Evolutionary conservation across 2,329 filamentous ascomycete species (phyloP), one percentile per base, ranked within the genome.

Genomic region (Talaromyces verruculosus): DNA sequence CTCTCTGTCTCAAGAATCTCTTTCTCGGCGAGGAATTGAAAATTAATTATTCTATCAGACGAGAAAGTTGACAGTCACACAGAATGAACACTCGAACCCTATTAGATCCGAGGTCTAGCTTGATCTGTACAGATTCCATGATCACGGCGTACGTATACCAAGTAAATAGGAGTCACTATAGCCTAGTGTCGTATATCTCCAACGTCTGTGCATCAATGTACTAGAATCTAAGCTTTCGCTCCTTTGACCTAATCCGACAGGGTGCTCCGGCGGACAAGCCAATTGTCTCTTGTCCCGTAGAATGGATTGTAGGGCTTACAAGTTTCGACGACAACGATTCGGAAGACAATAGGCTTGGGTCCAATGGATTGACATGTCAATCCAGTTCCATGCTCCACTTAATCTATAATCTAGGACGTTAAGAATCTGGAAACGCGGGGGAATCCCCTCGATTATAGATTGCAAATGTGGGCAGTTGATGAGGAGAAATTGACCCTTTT

Each of bases 241-340:
- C 57, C 7, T 59, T 59, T 59, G 37, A 11, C 57, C 57, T 43
- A 43, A 43, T 59, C 39, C 37, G 55, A 41, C 35, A 30, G 39
- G 19, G 19, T 41, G 57, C 37, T 25, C 37, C 37, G 57, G 25
- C 17, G 25, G 25, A 19, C 35, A 43, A 59, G 19, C 37, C 37
- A 41, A 39, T 43, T 59, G 37, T 19, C 19, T 17, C 19, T 19
- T 41, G n/a, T 59, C 37, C 22, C 28, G 49, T 28, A n/a, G 25
- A 53, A 10, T 28, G 5, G 33, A 39, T 17, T 39, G 33, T n/a
- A 39, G 25, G 35, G 15, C 17, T 57, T 57, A 22, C 30, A 57
- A 57, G 28, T 55, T 55, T 55, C 28, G 17, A 30, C 15, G 28
- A 57, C 51, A 35, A 35, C 17, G 49, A 57, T 57, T 5, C 17